Evolutionary conservation across 2,329 filamentous ascomycete genomes (phyloP).

Genomic region (Fonsecaea pedrosoi): DNA sequence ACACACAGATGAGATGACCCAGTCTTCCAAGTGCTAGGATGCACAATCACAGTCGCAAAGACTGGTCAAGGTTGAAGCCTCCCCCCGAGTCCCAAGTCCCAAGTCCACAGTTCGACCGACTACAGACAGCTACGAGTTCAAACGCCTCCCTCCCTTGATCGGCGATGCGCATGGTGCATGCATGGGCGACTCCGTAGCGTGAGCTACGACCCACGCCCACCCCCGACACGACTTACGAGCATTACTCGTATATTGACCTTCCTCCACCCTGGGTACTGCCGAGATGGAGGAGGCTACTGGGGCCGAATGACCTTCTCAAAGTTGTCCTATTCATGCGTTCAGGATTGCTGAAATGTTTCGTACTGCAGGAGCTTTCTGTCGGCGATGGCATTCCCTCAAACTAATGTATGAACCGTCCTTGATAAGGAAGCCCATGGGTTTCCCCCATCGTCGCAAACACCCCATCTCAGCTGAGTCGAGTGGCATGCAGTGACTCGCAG

Average conservation of each 20-base stretch:
- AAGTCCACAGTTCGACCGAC: neutral
- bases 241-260: no score
- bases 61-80: no score
- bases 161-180: neutral
- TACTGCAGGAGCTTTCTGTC: no score
- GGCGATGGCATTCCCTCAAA: no score
- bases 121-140: no score
- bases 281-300: neutral
- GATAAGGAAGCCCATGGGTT: no score
- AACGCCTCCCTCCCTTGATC: neutral
- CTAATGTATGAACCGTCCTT: no score
- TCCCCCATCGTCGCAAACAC: no score
- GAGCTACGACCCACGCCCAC: neutral
- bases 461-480: no score
- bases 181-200: constrained; percentile 5
- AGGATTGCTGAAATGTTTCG: no score
- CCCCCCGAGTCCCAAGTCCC: neutral
- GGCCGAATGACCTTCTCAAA: neutral
- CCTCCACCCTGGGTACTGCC: neutral
- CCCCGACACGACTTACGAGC: neutral
- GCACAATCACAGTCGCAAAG: neutral
- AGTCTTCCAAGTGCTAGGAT: neutral
- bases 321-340: neutral
- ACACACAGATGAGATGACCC: neutral
- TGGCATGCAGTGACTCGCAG: no score